Percentiles rank a stretch among this genome's conserved stretches.
These are phyloP conservation scores for Escallonia rubra DNA, from an alignment of 129 eudicot species.

Conservation along the genomic window DNA sequence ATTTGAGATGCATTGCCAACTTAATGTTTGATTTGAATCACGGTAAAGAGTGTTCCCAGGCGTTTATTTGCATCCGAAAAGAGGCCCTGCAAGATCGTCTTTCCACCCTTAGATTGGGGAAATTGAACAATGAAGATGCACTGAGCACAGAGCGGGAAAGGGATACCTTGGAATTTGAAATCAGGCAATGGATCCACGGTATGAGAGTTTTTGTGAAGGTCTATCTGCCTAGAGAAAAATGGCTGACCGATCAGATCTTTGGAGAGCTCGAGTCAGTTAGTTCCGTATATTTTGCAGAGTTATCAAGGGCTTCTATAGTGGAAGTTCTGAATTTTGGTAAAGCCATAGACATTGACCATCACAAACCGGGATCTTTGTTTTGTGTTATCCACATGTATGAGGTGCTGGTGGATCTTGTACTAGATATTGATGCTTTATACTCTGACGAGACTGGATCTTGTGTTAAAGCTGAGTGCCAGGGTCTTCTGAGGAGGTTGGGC, in stretches of 20 bases:
- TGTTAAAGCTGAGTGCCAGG: conserved; percentile 54
- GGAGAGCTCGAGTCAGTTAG: conserved; percentile 52
- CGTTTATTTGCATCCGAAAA: conserved; percentile 54
- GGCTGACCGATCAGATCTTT: conserved; percentile 66
- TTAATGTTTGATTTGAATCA: conserved; percentile 75
- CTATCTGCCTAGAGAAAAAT: conserved; percentile 73
- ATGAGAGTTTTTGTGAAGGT: conserved; percentile 66
- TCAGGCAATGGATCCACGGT: conserved; percentile 75
- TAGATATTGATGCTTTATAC: conserved; percentile 55
- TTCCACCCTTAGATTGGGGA: conserved; percentile 67
- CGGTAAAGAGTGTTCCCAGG: conserved; percentile 76
- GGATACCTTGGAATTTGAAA: conserved; percentile 65
- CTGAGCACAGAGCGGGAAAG: conserved; percentile 62
- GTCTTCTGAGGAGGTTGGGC: conserved; percentile 46
- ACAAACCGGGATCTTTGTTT: conserved; percentile 77
- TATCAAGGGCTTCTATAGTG: conserved; percentile 58
- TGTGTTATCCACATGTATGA: conserved; percentile 85
- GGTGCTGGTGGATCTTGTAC: conserved; percentile 58
- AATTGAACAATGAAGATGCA: conserved; percentile 74
- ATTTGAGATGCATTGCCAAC: conserved; percentile 59
- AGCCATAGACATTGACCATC: conserved; percentile 80
- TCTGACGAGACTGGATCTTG: conserved; percentile 39
- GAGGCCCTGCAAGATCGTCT: conserved; percentile 80
- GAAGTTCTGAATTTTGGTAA: conserved; percentile 78
- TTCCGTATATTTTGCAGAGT: conserved; percentile 57